phyloP scores from a whole-genome alignment of 768 basidiomycete species.

The Cytidiella melzeri region DNA sequence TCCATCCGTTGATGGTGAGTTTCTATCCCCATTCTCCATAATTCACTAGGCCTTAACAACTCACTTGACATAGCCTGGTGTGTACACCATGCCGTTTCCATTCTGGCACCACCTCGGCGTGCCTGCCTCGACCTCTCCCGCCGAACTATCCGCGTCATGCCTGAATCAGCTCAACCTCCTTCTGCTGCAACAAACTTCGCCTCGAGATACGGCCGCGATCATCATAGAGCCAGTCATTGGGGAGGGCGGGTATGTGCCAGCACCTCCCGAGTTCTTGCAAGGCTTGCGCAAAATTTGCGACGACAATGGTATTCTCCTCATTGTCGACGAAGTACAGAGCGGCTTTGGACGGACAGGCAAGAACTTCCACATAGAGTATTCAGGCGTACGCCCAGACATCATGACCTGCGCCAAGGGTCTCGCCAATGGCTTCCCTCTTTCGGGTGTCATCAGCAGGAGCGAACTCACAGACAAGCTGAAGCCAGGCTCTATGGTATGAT shows the following conservation, averaged over 20 bases:
- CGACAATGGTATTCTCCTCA: slow-evolving; percentile 76
- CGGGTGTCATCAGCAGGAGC: slow-evolving; percentile 74
- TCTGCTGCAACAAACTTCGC: slow-evolving; percentile 72
- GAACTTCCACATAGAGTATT: slow-evolving; percentile 77
- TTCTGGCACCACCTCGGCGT: slow-evolving; percentile 86
- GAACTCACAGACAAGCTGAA: slow-evolving; percentile 74
- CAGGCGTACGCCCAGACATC: slow-evolving; percentile 83
- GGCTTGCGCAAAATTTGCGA: slow-evolving; percentile 85
- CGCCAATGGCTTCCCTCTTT: slow-evolving; percentile 92
- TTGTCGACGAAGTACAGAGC: slow-evolving; percentile 83
- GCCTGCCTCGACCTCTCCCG: slow-evolving; percentile 45
- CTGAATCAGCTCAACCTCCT: slow-evolving; percentile 81
- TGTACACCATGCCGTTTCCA: slow-evolving; percentile 77
- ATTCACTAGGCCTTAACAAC: not conserved
- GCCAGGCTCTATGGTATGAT: slow-evolving; percentile 59
- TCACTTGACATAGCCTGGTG: slow-evolving; percentile 76
- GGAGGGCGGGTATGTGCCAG: slow-evolving; percentile 93
- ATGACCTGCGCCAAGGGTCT: slow-evolving; percentile 87
- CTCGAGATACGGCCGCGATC: slow-evolving; percentile 88
- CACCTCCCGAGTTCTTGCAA: slow-evolving; percentile 71
- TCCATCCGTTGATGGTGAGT: slow-evolving; percentile 77
- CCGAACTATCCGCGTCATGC: slow-evolving; percentile 53
- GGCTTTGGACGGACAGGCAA: slow-evolving; percentile 88
- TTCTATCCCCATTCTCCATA: not conserved
- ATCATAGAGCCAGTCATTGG: slow-evolving; percentile 90